Percentiles rank a stretch among this genome's conserved stretches.
These are phyloP conservation scores for Nicotiana paniculata DNA, from an alignment of 257 asterid species.

Conservation along the genomic window DNA sequence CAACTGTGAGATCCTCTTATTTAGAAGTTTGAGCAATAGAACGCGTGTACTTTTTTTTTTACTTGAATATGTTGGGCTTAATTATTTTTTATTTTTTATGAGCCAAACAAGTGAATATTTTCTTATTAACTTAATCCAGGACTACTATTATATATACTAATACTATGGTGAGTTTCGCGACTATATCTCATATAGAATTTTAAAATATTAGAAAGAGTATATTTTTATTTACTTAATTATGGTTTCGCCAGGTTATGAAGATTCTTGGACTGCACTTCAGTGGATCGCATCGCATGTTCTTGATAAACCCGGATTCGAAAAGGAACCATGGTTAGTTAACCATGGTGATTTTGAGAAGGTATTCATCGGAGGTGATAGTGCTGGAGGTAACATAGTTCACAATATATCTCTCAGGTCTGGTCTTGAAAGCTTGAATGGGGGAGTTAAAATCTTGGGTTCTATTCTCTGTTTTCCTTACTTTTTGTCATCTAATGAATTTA, in stretches of 20 bases:
- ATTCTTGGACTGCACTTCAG: slow-evolving; percentile 25
- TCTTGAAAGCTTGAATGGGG: background rate
- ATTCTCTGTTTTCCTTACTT: slow-evolving; percentile 16
- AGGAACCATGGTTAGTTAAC: slow-evolving; percentile 16
- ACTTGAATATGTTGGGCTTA: too few species aligned
- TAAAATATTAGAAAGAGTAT: too few species aligned
- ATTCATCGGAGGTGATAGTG: slow-evolving; percentile 24
- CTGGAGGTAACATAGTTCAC: slow-evolving; percentile 29
- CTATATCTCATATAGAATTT: too few species aligned
- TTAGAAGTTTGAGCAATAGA: too few species aligned
- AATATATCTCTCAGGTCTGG: slow-evolving; percentile 13
- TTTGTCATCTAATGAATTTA: slow-evolving; percentile 2
- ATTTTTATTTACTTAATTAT: too few species aligned
- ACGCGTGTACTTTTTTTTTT: too few species aligned
- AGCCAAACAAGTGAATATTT: too few species aligned
- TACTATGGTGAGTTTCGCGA: too few species aligned
- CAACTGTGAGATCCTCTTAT: too few species aligned
- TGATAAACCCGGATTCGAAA: background rate
- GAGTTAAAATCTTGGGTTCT: slow-evolving; percentile 10
- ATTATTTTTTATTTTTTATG: too few species aligned
- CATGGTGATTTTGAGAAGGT: slow-evolving; percentile 10
- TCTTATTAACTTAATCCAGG: too few species aligned
- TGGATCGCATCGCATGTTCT: slow-evolving; percentile 24
- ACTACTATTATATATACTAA: too few species aligned
- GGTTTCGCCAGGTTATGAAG: background rate